Percentiles rank a stretch among this genome's conserved stretches.
Evolutionary conservation across 352 stramenopile species (phyloP).

Genomic region (Phytophthora melonis): DNA sequence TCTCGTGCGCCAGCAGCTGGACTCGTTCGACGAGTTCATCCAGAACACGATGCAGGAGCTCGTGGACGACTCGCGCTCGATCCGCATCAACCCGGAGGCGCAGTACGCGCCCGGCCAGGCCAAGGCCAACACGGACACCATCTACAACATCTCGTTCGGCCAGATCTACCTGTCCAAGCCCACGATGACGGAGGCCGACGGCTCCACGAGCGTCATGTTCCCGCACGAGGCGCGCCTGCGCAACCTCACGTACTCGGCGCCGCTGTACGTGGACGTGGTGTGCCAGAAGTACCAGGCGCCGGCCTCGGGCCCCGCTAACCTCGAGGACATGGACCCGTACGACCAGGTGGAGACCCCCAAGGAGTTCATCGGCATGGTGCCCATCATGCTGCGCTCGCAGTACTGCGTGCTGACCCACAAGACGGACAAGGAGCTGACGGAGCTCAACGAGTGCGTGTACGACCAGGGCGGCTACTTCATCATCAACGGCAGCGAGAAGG

Average conservation of each 20-base stretch:
- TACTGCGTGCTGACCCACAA: constrained; percentile 96
- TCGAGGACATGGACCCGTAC: constrained; percentile 91
- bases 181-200: constrained; percentile 97
- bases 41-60: constrained; percentile 99
- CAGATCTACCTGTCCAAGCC: constrained; percentile 99
- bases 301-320: constrained; percentile 62
- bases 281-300: constrained; percentile 93
- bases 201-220: constrained; percentile 98
- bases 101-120: constrained; percentile 97
- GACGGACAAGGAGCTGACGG: constrained; percentile 94
- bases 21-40: constrained; percentile 99
- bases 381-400: constrained; percentile 98
- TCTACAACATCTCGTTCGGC: constrained; percentile 97
- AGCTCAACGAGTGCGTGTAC: constrained; percentile 99
- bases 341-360: constrained; percentile 89
- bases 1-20: constrained; percentile 99
- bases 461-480: constrained; percentile 99
- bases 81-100: constrained; percentile 96
- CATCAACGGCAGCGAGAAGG: constrained; percentile 98
- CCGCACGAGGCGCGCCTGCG: constrained; percentile 98
- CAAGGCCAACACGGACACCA: constrained; percentile 92
- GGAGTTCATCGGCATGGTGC: constrained; percentile 98
- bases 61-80: constrained; percentile 97
- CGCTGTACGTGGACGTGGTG: constrained; percentile 98
- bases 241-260: constrained; percentile 99